Base-by-base conservation (phyloP, 1,139 yeast genomes). In the Yamadazyma pseudoaaseri region DNA sequence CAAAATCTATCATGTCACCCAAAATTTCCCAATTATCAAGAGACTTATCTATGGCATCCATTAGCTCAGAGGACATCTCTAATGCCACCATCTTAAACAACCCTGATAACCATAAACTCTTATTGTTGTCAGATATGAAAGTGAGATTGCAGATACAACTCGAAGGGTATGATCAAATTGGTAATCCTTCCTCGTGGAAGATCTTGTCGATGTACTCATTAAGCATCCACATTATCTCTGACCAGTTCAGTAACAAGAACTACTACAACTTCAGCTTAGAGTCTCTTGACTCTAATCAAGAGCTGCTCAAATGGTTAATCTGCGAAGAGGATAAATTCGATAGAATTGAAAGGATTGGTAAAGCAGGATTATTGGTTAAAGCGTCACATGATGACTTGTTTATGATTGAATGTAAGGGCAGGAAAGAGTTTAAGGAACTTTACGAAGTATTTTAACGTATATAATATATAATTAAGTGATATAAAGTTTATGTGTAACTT, bases 341-440 rank as follows among this genome's bases (percentile, higher is more conserved):
- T 24, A 45, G 58, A 18, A 52, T 69, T 27, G 69, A 67, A 42
- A 54, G 58, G 36, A 68, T 70, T 23, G 76, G 76, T 10, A 68
- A 61, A 38, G 76, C 76, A 4, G 76, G 73, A 6, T 52, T 70
- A 41, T 56, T 70, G 44, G 56, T 70, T 24, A 64, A 60, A 41
- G 62, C 52, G 3, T 42, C 54, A 10, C 53, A 54, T n/a, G 55
- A 57, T 20, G 64, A 62, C 12, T 56, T 64, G 29, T 70, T 47
- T 48, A 69, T 70, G 75, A 55, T 70, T 40, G 76, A 70, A 45
- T 69, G 73, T 45, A 65, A 60, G 48, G 76, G 76, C 3, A 67
- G 61, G 45, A 66, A 56, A 43, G 74, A 69, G 43, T 62, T 68
- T 39, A 60, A 54, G 39, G 51, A 56, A 27, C 58, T 68, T 28